These are phyloP conservation scores for Phytomonas sp. DNA, from an alignment of 208 protist genomes.

Conservation along the genomic window DNA sequence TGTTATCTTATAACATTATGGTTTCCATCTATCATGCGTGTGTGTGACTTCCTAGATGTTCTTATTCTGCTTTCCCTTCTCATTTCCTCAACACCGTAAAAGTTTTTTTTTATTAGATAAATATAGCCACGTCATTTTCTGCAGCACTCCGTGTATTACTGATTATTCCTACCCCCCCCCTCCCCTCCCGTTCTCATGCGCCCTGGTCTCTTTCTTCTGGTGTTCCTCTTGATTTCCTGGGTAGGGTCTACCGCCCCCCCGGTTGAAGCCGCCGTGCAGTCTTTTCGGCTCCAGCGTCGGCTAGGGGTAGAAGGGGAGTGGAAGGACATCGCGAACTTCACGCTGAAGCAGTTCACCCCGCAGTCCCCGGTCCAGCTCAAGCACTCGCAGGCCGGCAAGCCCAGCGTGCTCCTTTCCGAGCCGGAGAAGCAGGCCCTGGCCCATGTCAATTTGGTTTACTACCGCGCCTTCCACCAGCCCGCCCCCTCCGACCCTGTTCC, in stretches of 20 bases:
- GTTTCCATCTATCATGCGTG: too few species aligned
- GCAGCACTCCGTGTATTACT: too few species aligned
- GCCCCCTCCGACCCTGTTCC: too few species aligned
- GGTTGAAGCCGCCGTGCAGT: constrained; percentile 31
- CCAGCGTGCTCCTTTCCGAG: constrained; percentile 28
- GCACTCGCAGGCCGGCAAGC: constrained; percentile 4
- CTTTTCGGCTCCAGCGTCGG: constrained; percentile 63
- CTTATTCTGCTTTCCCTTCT: neutral
- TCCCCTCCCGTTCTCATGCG: neutral
- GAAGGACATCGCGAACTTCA: constrained; percentile 37
- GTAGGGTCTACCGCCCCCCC: too few species aligned
- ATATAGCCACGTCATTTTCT: neutral
- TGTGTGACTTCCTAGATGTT: too few species aligned
- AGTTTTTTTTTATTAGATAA: constrained; percentile 7
- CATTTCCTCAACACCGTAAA: constrained; percentile 1
- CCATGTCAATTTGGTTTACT: constrained; percentile 51
- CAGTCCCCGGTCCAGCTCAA: constrained; percentile 23
- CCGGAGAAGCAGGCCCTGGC: constrained; percentile 36
- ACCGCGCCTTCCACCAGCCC: constrained; percentile 37
- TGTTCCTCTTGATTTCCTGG: constrained; percentile 17
- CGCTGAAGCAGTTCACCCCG: constrained; percentile 35
- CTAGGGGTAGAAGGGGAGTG: constrained; percentile 40
- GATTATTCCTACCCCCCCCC: too few species aligned
- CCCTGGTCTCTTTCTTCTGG: neutral
- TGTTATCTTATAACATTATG: neutral